These are phyloP conservation scores for Podaxis sp. DNA, from an alignment of 768 basidiomycete species.

Conservation along the genomic window DNA sequence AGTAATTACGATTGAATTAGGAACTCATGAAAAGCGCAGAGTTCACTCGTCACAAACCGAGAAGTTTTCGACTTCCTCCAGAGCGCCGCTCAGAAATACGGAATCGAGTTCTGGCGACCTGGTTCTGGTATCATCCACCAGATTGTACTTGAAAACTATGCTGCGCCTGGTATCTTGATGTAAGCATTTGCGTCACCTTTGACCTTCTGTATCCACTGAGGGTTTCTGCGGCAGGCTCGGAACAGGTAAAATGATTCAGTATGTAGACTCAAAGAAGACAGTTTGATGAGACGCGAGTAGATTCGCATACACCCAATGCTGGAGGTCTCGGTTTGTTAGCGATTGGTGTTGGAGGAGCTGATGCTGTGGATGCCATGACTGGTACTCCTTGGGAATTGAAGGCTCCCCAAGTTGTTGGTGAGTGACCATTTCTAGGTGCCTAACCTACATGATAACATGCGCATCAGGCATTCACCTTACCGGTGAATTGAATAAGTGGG, in stretches of 20 bases:
- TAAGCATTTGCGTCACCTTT: slow-evolving; percentile 31
- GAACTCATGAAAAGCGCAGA: slow-evolving; percentile 37
- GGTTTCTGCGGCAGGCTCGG: slow-evolving; percentile 56
- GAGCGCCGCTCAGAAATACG: slow-evolving; percentile 86
- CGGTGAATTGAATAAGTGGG: slow-evolving; percentile 87
- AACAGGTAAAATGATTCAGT: slow-evolving; percentile 50
- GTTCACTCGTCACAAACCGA: slow-evolving; percentile 84
- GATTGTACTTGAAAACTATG: slow-evolving; percentile 97
- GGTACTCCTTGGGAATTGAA: slow-evolving; percentile 98
- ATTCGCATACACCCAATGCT: slow-evolving; percentile 98
- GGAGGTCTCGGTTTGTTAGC: slow-evolving; percentile 96
- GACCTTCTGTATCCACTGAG: slow-evolving; percentile 6
- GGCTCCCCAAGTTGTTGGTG: slow-evolving; percentile 81
- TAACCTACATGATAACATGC: neutral
- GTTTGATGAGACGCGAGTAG: slow-evolving; percentile 33
- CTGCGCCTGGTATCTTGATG: slow-evolving; percentile 94
- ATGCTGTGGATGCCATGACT: slow-evolving; percentile 97
- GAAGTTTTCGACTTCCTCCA: slow-evolving; percentile 98
- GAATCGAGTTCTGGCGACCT: slow-evolving; percentile 98
- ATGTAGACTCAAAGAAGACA: slow-evolving; percentile 2
- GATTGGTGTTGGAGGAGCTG: slow-evolving; percentile 98
- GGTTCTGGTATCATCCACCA: slow-evolving; percentile 98
- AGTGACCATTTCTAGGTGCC: slow-evolving; percentile 21
- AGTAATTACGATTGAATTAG: neutral
- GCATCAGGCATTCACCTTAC: slow-evolving; percentile 79